Conservation (phyloP, 495 filamentous ascomycete genomes). For the Glutinoglossum americanum region DNA sequence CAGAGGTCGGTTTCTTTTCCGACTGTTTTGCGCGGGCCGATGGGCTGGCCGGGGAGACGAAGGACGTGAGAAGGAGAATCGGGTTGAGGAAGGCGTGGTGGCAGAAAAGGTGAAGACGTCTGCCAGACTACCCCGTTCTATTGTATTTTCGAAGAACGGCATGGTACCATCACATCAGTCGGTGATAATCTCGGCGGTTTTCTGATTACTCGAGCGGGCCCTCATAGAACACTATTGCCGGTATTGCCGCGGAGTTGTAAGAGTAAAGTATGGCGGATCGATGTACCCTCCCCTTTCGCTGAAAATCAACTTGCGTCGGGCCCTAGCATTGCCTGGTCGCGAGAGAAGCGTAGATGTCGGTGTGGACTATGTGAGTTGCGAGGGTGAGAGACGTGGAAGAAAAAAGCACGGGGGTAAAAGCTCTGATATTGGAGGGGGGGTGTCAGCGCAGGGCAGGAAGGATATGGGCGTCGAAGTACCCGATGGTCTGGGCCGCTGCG, state of each 20-base stretch:
- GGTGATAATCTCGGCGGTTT: neutral
- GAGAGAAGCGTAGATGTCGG: neutral
- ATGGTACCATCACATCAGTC: neutral
- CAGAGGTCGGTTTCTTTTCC: constrained; percentile 18
- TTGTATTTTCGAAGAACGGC: neutral
- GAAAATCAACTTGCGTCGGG: neutral
- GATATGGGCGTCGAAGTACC: neutral
- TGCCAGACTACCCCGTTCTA: neutral
- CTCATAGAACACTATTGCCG: neutral
- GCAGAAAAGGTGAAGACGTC: neutral
- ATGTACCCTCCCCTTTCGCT: neutral
- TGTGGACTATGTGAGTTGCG: too few relatives aligned
- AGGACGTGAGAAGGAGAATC: neutral
- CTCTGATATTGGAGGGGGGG: neutral
- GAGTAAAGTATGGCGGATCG: neutral
- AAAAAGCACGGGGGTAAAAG: neutral
- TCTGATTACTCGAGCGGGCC: neutral
- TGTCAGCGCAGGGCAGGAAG: neutral
- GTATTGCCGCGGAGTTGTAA: neutral
- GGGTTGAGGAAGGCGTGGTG: neutral
- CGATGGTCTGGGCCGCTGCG: neutral
- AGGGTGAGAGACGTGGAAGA: neutral
- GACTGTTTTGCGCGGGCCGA: neutral
- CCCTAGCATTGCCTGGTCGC: neutral
- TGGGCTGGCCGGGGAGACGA: neutral